Conservation (phyloP, 129 eudicot species). For the Solidago caesia region DNA sequence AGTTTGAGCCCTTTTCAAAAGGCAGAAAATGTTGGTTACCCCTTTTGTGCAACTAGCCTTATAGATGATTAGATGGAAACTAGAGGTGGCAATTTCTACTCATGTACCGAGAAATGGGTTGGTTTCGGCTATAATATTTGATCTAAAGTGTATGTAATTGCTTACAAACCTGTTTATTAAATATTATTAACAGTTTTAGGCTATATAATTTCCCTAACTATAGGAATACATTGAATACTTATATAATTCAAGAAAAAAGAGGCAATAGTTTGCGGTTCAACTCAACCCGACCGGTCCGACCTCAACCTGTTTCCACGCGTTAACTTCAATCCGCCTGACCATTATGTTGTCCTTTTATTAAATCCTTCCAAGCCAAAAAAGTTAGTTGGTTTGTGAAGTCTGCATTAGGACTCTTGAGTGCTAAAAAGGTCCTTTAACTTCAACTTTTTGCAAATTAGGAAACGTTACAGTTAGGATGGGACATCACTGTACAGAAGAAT, state of each 20-base stretch:
- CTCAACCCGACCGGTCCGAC: conserved; percentile 31
- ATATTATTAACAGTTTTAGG: not conserved
- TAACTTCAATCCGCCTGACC: too few species aligned
- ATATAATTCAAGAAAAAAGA: not conserved
- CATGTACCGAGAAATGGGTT: not conserved
- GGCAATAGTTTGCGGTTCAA: not conserved
- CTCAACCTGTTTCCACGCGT: too few species aligned
- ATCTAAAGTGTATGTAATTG: not conserved
- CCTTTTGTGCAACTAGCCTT: not conserved
- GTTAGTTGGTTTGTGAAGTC: too few species aligned
- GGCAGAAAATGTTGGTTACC: not conserved
- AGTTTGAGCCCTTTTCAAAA: not conserved
- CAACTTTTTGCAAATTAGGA: too few species aligned
- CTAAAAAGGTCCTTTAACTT: too few species aligned
- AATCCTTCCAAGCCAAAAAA: too few species aligned
- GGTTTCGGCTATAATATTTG: not conserved
- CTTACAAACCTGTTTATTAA: not conserved
- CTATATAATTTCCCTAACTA: not conserved
- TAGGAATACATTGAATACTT: not conserved
- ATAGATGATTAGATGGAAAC: not conserved
- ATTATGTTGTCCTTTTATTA: too few species aligned
- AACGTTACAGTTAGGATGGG: too few species aligned
- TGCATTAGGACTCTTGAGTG: too few species aligned
- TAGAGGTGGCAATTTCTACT: not conserved
- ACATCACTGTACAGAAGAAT: too few species aligned